Evolutionary conservation across 805 yeast species (phyloP).

Genomic region (Yarrowia sp.): DNA sequence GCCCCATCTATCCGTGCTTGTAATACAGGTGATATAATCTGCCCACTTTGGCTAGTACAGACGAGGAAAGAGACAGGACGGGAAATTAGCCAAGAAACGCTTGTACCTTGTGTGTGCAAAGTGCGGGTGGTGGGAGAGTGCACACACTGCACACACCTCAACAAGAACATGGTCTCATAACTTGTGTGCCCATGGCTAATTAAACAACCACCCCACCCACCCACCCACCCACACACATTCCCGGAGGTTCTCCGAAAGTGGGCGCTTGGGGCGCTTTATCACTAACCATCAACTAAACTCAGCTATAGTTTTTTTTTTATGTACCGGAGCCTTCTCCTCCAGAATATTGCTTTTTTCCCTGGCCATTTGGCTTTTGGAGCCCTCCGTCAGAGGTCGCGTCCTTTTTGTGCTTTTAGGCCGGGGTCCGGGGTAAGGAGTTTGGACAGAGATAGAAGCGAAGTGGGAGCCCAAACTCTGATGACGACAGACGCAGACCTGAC

Average conservation of each 20-base stretch:
- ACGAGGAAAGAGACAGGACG: neutral
- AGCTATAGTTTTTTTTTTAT: too few species aligned
- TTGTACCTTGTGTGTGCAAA: slow-evolving; percentile 8
- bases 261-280: too few species aligned
- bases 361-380: neutral
- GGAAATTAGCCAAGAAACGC: slow-evolving; percentile 22
- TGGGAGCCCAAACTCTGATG: neutral
- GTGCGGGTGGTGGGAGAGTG: neutral
- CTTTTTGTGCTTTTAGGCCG: neutral
- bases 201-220: neutral
- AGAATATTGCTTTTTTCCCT: neutral
- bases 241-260: neutral
- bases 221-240: too few species aligned
- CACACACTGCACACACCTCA: too few species aligned
- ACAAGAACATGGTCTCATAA: neutral
- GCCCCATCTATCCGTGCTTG: slow-evolving; percentile 17
- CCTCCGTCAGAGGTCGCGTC: too few species aligned
- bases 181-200: too few species aligned
- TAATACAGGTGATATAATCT: slow-evolving; percentile 5
- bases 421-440: slow-evolving; percentile 14
- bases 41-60: slow-evolving; percentile 9
- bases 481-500: slow-evolving; percentile 1
- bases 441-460: neutral
- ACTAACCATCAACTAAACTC: too few species aligned
- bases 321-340: too few species aligned